These are phyloP conservation scores for Gossypium australe DNA, from an alignment of 345 rosid species.

Conservation along the genomic window DNA sequence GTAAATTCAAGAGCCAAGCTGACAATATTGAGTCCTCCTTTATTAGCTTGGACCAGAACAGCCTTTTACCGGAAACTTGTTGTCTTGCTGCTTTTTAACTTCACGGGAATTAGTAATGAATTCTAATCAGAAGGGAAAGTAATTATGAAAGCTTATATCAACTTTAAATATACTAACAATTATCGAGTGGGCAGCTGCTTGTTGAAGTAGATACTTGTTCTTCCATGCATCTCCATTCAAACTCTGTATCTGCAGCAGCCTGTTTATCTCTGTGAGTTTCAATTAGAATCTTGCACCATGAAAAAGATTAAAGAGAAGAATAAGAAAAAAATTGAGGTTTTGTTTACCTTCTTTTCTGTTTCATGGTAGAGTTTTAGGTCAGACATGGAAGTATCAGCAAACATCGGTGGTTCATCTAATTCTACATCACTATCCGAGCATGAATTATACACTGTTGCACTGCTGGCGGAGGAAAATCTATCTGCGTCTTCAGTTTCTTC, in stretches of 20 bases:
- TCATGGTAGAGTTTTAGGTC: background rate
- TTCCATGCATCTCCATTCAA: conserved; percentile 12
- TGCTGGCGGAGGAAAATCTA: conserved; percentile 27
- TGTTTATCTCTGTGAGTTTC: conserved; percentile 28
- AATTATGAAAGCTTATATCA: background rate
- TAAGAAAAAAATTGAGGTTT: background rate
- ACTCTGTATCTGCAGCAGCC: conserved; percentile 26
- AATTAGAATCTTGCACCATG: background rate
- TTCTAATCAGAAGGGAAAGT: background rate
- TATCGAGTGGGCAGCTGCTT: conserved; percentile 13
- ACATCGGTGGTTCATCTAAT: conserved; percentile 23
- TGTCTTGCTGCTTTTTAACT: conserved; percentile 7
- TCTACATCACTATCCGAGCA: conserved; percentile 28
- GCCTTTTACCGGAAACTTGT: background rate
- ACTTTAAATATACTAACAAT: conserved; percentile 8
- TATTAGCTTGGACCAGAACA: conserved; percentile 14
- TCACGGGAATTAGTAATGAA: background rate
- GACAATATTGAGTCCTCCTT: conserved; percentile 32
- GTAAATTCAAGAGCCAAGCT: conserved; percentile 34
- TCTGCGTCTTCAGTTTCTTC: conserved; percentile 24
- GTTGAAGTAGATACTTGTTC: conserved; percentile 14
- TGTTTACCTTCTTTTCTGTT: conserved; percentile 30
- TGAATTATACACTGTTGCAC: conserved; percentile 31
- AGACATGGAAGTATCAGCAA: conserved; percentile 8
- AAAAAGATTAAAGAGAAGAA: background rate